Base-by-base conservation (phyloP, 164 flowering plant genomes). In the Vitis rotundifolia region DNA sequence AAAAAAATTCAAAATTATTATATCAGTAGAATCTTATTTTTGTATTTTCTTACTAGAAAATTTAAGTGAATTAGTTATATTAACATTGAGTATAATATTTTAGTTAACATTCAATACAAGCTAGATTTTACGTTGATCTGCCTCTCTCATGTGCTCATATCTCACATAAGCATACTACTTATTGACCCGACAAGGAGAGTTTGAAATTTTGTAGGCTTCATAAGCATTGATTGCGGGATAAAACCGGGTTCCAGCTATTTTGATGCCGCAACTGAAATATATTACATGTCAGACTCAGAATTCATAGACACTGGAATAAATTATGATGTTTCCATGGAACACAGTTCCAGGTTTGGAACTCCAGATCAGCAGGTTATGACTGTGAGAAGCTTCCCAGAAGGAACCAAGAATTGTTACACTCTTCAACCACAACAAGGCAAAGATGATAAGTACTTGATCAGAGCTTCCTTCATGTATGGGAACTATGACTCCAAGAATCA, bases 391-490 rank as follows among this genome's bases (percentile, higher is more conserved):
- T 82, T 84, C 59, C 89, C 89, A 18, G 44, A 77, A 9, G 84
- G 83, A 6, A 50, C 0, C 14, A 69, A 72, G 28, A 82, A 84
- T 60, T 84, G 90, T 65, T 86, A 86, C 80, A 81, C 53, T 1
- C 19, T 86, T 8, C 64, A 1, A 9, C 64, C 72, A 8, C 44
- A 28, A 1, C 8, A 22, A 31, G 8, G 44, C 44, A 3, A 3
- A 12, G 71, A 76, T 0, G 57, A 18, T 6, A 76, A 66, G 18
- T 84, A 76, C 61, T 59, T 87, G 67, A 71, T 87, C n/a, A 76
- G 91, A 66, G 84, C 88, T 6, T 62, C 50, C 0, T 85, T 87
- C 66, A 57, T 79, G 83, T 84, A 87, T 67, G 91, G 88, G 48
- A 80, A 88, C 64, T 84, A 84, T 31, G 89, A 86, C 49, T 64